These are phyloP conservation scores for Litsea cubeba DNA, from an alignment of 164 flowering plant genomes.

Conservation along the genomic window DNA sequence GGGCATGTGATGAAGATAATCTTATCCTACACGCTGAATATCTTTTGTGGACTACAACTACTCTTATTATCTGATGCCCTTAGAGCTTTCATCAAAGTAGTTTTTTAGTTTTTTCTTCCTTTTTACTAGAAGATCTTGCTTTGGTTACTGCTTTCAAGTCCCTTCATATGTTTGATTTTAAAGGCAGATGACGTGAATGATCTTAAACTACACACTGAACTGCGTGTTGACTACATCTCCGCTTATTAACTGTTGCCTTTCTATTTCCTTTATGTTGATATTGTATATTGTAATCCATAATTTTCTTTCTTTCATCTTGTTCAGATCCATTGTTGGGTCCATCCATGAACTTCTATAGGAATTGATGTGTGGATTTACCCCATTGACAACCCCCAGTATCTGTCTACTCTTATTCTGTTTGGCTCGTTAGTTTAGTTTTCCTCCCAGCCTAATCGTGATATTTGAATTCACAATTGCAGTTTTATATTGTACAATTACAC, in stretches of 20 bases:
- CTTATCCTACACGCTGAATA: constrained; percentile 64
- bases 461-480: neutral
- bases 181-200: neutral
- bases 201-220: too few relatives aligned
- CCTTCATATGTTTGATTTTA: too few relatives aligned
- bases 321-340: neutral
- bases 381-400: neutral
- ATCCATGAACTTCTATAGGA: neutral
- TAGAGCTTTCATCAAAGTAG: neutral
- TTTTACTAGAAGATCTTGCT: neutral
- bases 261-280: neutral
- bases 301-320: too few relatives aligned
- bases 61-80: constrained; percentile 62
- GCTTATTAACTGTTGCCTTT: neutral
- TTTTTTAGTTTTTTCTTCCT: neutral
- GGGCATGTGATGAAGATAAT: constrained; percentile 20
- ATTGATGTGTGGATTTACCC: neutral
- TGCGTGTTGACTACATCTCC: too few relatives aligned
- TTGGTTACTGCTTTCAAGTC: neutral
- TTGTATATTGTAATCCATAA: neutral
- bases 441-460: neutral
- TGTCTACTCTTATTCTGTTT: neutral
- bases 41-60: constrained; percentile 37
- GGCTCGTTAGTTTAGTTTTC: neutral
- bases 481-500: neutral